These are phyloP conservation scores for Cavenderia fasciculata DNA, from an alignment of 78 protist genomes.

Conservation along the genomic window DNA sequence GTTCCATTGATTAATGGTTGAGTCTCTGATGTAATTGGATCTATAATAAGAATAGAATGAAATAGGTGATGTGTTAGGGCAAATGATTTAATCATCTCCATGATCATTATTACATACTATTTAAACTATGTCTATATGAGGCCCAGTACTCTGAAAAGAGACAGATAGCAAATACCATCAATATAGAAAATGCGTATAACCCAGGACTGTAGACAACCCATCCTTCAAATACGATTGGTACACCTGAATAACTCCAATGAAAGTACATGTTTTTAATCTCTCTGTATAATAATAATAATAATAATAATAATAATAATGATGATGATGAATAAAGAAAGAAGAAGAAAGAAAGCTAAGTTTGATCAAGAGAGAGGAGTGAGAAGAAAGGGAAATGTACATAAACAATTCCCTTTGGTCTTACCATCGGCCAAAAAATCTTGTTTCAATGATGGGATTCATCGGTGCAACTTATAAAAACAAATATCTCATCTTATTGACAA, in stretches of 20 bases:
- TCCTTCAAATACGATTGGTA: conserved; percentile 8
- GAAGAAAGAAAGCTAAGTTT: too few relatives aligned
- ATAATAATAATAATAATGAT: too few relatives aligned
- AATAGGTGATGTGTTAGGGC: not conserved
- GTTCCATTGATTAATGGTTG: conserved; percentile 3
- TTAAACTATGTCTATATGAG: conserved; percentile 33
- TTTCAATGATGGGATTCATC: too few relatives aligned
- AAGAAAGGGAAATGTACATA: too few relatives aligned
- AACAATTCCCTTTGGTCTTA: too few relatives aligned
- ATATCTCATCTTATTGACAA: too few relatives aligned
- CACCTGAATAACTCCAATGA: conserved; percentile 20
- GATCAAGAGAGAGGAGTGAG: too few relatives aligned
- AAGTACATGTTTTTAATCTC: conserved; percentile 25
- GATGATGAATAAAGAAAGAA: too few relatives aligned
- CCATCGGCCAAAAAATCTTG: too few relatives aligned
- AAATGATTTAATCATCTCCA: not conserved
- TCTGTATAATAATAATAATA: too few relatives aligned
- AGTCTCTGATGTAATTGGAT: not conserved
- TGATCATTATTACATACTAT: not conserved
- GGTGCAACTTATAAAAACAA: too few relatives aligned
- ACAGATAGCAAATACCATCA: conserved; percentile 10
- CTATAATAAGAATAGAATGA: not conserved
- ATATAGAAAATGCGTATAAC: not conserved
- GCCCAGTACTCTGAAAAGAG: conserved; percentile 45
- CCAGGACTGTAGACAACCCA: conserved; percentile 47